Percentiles rank a stretch among this genome's conserved stretches.
Conservation (phyloP, 2,329 filamentous ascomycete species). For the Colletotrichum trifolii region DNA sequence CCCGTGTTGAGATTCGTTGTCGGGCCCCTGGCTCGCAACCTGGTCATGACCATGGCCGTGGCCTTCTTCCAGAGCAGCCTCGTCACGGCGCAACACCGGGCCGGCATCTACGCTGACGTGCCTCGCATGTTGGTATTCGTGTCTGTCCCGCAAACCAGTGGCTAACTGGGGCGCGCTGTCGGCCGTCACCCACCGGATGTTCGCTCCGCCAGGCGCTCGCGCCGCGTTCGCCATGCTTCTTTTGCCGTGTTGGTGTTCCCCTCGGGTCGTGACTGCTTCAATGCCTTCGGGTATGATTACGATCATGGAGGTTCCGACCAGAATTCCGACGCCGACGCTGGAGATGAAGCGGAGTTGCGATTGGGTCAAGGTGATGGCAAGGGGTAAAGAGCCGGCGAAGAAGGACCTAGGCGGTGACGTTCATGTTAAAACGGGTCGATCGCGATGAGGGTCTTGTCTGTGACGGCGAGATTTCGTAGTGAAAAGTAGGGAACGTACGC, state of each 20-base stretch:
- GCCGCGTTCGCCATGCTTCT: constrained; percentile 12
- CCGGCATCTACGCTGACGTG: neutral
- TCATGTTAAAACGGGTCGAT: constrained; percentile 28
- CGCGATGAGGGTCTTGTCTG: constrained; percentile 13
- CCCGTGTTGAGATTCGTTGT: constrained; percentile 42
- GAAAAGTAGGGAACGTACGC: constrained; percentile 56
- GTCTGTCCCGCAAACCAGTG: neutral
- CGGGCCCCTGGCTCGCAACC: constrained; percentile 44
- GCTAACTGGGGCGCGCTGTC: constrained; percentile 17
- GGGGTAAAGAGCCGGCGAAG: constrained; percentile 87
- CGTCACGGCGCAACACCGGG: constrained; percentile 21
- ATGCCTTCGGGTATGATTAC: constrained; percentile 98
- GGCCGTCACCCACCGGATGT: constrained; percentile 22
- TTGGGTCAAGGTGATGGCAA: constrained; percentile 87
- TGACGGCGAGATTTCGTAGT: constrained; percentile 34
- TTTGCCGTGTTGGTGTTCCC: constrained; percentile 42
- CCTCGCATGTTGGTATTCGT: constrained; percentile 1
- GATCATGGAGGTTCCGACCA: constrained; percentile 94
- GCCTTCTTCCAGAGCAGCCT: constrained; percentile 16
- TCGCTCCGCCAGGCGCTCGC: constrained; percentile 7
- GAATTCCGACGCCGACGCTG: constrained; percentile 90
- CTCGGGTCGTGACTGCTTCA: constrained; percentile 81
- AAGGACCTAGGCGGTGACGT: constrained; percentile 75
- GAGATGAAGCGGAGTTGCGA: constrained; percentile 91
- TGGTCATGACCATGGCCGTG: constrained; percentile 41